These are phyloP conservation scores for Backusella australiensis DNA, from an alignment of 192 early-diverging fungal genomes.

Conservation along the genomic window DNA sequence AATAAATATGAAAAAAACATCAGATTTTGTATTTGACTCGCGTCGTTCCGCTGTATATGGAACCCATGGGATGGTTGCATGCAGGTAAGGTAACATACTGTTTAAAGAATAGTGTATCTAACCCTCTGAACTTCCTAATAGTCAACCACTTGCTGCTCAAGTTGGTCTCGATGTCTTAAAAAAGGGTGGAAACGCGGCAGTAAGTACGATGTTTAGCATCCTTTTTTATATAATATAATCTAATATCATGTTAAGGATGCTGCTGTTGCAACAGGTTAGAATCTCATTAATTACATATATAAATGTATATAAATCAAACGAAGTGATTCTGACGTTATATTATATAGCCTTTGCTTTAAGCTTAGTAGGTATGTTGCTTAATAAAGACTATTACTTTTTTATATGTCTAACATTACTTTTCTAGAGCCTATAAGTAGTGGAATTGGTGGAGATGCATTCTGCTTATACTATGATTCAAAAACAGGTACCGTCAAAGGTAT, in stretches of 20 bases:
- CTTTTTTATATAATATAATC: background rate
- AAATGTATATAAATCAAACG: background rate
- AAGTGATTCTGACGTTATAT: background rate
- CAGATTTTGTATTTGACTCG: background rate
- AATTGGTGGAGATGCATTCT: constrained; percentile 79
- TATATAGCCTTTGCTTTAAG: constrained; percentile 59
- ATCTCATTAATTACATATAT: background rate
- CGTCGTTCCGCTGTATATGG: background rate
- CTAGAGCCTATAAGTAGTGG: constrained; percentile 68
- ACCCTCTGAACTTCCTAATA: constrained; percentile 15
- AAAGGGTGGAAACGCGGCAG: constrained; percentile 75
- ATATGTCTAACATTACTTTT: constrained; percentile 14
- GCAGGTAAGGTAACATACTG: constrained; percentile 19
- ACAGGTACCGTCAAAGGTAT: constrained; percentile 48
- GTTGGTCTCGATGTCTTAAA: constrained; percentile 60
- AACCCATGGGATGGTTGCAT: constrained; percentile 39
- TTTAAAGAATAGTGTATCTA: background rate
- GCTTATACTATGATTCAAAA: constrained; percentile 68
- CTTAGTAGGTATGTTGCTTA: constrained; percentile 47
- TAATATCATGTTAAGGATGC: constrained; percentile 39
- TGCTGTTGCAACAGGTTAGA: constrained; percentile 50
- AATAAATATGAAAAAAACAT: background rate
- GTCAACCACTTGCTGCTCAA: constrained; percentile 69
- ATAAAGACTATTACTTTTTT: background rate
- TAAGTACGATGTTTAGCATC: constrained; percentile 16